Conservation (phyloP, 805 yeast species). For the Candida nanaspora region DNA sequence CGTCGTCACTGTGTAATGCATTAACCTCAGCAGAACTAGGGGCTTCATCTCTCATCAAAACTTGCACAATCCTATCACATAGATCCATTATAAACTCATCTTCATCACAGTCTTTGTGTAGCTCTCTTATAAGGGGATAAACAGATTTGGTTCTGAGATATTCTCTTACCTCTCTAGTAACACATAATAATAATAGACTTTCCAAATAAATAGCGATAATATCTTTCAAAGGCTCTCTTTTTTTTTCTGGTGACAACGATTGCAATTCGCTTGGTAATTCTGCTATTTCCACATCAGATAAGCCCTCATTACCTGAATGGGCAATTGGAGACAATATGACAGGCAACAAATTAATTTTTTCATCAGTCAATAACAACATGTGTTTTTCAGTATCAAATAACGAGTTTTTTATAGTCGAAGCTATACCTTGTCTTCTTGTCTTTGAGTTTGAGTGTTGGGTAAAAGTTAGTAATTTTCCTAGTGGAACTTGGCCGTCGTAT, state of each 20-base stretch:
- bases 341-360: conserved; percentile 67
- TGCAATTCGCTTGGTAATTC: conserved; percentile 86
- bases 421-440: conserved; percentile 85
- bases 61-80: conserved; percentile 80
- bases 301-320: conserved; percentile 45
- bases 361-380: conserved; percentile 48
- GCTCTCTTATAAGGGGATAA: conserved; percentile 79
- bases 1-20: conserved; percentile 37
- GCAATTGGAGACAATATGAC: conserved; percentile 78
- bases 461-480: conserved; percentile 75
- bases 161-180: conserved; percentile 69
- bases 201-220: conserved; percentile 72
- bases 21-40: conserved; percentile 37
- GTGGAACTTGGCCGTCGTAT: conserved; percentile 72
- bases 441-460: conserved; percentile 74
- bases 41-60: conserved; percentile 87
- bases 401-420: conserved; percentile 85
- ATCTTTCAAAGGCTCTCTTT: conserved; percentile 63
- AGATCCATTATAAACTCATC: conserved; percentile 47
- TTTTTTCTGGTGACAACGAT: conserved; percentile 65
- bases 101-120: conserved; percentile 51
- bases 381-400: conserved; percentile 76
- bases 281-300: conserved; percentile 78
- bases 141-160: conserved; percentile 73
- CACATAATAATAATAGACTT: conserved; percentile 68